Base-by-base conservation (phyloP, 1,139 yeast species). In the Magnusiomyces sp. region DNA sequence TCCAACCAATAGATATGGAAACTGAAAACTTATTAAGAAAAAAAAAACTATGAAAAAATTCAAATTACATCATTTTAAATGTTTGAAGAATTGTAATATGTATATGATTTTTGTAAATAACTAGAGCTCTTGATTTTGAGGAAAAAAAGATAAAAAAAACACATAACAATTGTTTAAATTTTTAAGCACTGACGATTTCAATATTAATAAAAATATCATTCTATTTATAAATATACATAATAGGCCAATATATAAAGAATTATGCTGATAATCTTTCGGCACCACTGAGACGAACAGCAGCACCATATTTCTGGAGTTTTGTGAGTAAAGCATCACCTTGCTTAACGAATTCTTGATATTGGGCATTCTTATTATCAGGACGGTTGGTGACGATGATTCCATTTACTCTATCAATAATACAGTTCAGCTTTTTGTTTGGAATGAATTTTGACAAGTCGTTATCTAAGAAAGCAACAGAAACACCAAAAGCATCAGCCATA, bases 301-400 rank as follows among this genome's bases (percentile, higher is more conserved):
- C 96, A 46, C 96, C 96, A 62, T 92, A 92, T 69, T 90, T 92
- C 66, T 94, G 98, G 63, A 94, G 76, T 68, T 92, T 92, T 32
- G 98, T 92, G 68, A 94, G 79, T 60, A 94, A 74, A 13, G 82
- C 80, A 65, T 94, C 98, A 55, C 98, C 98, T 65, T 85, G 95
- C 67, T 87, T 88, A 62, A 94, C 83, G 62, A 94, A 75, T 56
- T 74, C 71, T 65, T 89, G 95, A 67, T 90, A 94, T 69, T 92
- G 97, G 52, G 87, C 86, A 65, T 94, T 92, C 71, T 94, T 92
- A 69, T 85, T 89, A 67, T 92, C 98, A 2, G 97, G 96, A 59
- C 97, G 78, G 68, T 89, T 92, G 31, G 98, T 94, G 66, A 88
- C 95, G 57, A 94, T 87, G 55, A 92, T 88, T 17, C 97, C 97